phyloP scores from a whole-genome alignment of 2,329 filamentous ascomycete genomes.

The Arachnopeziza araneosa region DNA sequence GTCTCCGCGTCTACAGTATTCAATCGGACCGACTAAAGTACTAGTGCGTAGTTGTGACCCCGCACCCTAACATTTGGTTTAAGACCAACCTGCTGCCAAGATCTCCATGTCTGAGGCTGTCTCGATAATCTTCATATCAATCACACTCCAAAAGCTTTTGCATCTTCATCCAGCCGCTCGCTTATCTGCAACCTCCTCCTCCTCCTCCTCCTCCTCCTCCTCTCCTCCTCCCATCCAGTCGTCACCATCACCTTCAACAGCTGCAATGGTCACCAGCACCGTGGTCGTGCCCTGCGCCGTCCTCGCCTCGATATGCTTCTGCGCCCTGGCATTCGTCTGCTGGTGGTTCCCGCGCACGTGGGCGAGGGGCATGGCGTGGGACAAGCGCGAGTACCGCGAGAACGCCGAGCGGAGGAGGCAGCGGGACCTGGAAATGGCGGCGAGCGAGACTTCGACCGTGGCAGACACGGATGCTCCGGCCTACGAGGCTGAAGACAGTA shows the following conservation, averaged over 20 bases:
- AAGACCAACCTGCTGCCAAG: background rate
- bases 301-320: conserved; percentile 1
- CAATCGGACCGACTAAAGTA: background rate
- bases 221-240: background rate
- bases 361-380: conserved; percentile 1
- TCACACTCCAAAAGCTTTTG: background rate
- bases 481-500: background rate
- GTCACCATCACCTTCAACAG: background rate
- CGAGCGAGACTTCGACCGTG: background rate
- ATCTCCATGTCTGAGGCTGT: background rate
- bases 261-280: background rate
- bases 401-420: conserved; percentile 1
- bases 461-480: background rate
- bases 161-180: background rate
- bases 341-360: conserved; percentile 13
- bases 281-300: conserved; percentile 7
- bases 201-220: background rate
- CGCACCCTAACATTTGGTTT: background rate
- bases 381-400: conserved; percentile 3
- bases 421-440: conserved; percentile 1
- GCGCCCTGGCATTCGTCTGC: conserved; percentile 10
- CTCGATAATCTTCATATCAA: background rate
- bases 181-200: background rate
- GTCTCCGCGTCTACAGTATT: background rate
- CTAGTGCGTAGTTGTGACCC: background rate